A percentile compares a stretch with the other conserved stretches of the same genome.
phyloP scores from a whole-genome alignment of 108 stramenopile genomes.

The Asterionellopsis glacialis region DNA sequence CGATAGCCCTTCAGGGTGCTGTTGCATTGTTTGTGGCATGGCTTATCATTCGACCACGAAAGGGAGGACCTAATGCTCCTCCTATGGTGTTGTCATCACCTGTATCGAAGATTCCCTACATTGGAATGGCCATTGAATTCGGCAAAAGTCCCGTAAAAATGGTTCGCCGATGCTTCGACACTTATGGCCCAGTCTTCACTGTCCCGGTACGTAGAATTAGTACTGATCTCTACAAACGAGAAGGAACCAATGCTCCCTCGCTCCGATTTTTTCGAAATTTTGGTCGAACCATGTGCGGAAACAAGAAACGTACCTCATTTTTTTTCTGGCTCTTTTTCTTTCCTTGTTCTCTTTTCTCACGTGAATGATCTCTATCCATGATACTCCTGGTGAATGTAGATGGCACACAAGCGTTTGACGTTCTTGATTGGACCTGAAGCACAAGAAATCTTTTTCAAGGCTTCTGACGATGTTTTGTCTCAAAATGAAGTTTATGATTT shows the following conservation, averaged over 20 bases:
- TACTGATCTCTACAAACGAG: not conserved
- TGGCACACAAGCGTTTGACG: constrained; percentile 90
- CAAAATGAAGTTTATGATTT: constrained; percentile 97
- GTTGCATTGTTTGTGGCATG: not conserved
- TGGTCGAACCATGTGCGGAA: not conserved
- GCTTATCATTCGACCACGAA: constrained; percentile 32
- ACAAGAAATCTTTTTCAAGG: constrained; percentile 93
- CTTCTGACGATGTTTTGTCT: constrained; percentile 84
- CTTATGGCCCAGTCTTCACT: constrained; percentile 90
- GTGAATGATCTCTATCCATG: not conserved
- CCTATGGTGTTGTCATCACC: constrained; percentile 61
- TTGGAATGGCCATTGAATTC: constrained; percentile 86
- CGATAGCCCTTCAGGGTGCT: not conserved
- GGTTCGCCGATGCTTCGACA: constrained; percentile 78
- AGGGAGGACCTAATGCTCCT: constrained; percentile 58
- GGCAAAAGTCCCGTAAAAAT: constrained; percentile 87
- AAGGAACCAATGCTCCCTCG: not conserved
- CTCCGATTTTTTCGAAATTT: not conserved
- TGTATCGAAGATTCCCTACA: constrained; percentile 55
- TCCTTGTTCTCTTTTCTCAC: not conserved
- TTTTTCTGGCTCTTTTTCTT: not conserved
- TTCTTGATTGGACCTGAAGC: constrained; percentile 97
- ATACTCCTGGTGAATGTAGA: constrained; percentile 31
- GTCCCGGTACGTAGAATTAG: constrained; percentile 64
- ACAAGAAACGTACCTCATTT: not conserved